Evolutionary conservation across 352 stramenopile species (phyloP), one percentile per base, ranked within the genome.

Genomic region (Plasmopara muralis): DNA sequence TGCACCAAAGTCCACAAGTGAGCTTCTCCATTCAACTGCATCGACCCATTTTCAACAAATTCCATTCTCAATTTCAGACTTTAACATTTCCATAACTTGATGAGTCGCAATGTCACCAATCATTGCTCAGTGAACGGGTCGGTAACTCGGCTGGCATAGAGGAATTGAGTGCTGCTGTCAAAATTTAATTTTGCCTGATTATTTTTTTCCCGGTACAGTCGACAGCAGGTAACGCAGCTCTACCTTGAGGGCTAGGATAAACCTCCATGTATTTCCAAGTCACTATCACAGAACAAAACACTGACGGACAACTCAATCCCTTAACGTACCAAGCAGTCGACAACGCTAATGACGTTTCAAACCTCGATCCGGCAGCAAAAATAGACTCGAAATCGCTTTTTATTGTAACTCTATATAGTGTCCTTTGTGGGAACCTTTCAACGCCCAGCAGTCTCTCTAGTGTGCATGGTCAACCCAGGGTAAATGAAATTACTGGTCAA

Each of bases 371-470:
- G 47, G 42, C 43, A 51, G 55, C 48, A 64, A 63, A 45, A 68
- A 64, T 64, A 64, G 60, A 63, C 53, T 47, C 4, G 30, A 9
- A 50, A 44, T 55, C 57, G 31, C 20, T 50, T 35, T 64, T 59
- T 28, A 40, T 55, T 52, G 39, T 51, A 65, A 57, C 56, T 77
- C 64, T 77, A 73, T 77, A 71, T 74, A n/a, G 28, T 64, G 68
- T 49, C 39, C 43, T 33, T 51, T 62, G 50, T 47, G 52, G 29
- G 56, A 47, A 41, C 14, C 55, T 47, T 45, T 43, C 53, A 60
- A 41, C 39, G 35, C 51, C 46, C 50, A 42, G 35, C 14, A 47
- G 42, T 47, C 53, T 53, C 29, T 50, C 54, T 18, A 28, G 25
- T 54, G 25, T 52, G 49, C 53, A 63, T 31, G 20, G 20, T 25